phyloP scores from a whole-genome alignment of 2,329 filamentous ascomycete species.

The Waltergamsia citrina region DNA sequence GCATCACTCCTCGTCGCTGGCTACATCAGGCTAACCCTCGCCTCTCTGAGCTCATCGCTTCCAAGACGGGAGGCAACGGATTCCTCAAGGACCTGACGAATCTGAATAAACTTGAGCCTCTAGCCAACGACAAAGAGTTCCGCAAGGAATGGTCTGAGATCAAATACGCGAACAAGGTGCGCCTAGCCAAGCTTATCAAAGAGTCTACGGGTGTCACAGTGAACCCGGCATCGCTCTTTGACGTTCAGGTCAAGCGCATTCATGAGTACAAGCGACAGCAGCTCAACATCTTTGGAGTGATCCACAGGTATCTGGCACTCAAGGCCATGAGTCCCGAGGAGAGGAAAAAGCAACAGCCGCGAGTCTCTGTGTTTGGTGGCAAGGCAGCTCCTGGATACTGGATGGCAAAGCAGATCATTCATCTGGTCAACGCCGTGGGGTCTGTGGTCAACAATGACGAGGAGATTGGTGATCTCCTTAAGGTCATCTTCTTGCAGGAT shows the following conservation, averaged over 20 bases:
- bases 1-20: conserved; percentile 93
- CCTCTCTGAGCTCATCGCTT: conserved; percentile 84
- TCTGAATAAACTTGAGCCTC: conserved; percentile 78
- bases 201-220: conserved; percentile 69
- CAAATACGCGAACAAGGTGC: conserved; percentile 92
- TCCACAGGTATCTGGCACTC: conserved; percentile 83
- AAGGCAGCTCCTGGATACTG: conserved; percentile 98
- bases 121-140: conserved; percentile 78
- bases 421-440: conserved; percentile 88
- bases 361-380: conserved; percentile 93
- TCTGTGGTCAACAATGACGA: conserved; percentile 84
- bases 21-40: conserved; percentile 94
- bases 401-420: conserved; percentile 99
- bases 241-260: conserved; percentile 97
- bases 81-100: conserved; percentile 88
- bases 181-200: conserved; percentile 87
- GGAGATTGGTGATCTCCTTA: conserved; percentile 87
- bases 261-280: conserved; percentile 99
- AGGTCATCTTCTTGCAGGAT: conserved; percentile 95
- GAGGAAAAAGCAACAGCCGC: conserved; percentile 75
- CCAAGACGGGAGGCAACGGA: conserved; percentile 71
- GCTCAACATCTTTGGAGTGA: conserved; percentile 97
- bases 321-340: conserved; percentile 79
- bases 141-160: conserved; percentile 93
- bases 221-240: conserved; percentile 82